A percentile compares a stretch with the other conserved stretches of the same genome.
Evolutionary conservation across 805 yeast genomes (phyloP).

Genomic region (Hyphopichia homilentoma): DNA sequence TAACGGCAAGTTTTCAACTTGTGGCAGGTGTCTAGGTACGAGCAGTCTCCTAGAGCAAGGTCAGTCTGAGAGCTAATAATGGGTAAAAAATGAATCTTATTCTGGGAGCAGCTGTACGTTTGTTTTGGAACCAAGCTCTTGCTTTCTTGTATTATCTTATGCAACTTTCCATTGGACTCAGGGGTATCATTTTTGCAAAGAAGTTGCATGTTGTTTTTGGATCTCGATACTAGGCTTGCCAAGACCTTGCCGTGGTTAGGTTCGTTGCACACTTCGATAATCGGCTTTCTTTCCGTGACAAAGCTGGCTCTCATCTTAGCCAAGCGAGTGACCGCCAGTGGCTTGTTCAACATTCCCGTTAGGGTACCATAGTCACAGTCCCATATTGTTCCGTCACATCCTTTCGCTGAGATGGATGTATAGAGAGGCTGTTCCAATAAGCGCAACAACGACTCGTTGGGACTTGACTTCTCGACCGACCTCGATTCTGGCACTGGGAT

Average conservation of each 20-base stretch:
- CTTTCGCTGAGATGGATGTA: too few species aligned
- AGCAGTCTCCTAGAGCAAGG: conserved; percentile 75
- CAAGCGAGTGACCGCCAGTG: conserved; percentile 38
- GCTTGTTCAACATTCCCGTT: conserved; percentile 22
- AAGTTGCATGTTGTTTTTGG: neutral
- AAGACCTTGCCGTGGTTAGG: conserved; percentile 27
- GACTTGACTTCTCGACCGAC: too few species aligned
- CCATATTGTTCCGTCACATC: too few species aligned
- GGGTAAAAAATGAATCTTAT: conserved; percentile 28
- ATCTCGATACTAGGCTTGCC: conserved; percentile 8
- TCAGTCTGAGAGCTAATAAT: conserved; percentile 56
- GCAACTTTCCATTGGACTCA: neutral
- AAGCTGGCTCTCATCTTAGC: conserved; percentile 35
- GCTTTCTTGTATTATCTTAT: neutral
- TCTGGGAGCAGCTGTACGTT: conserved; percentile 18
- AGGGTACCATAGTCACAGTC: conserved; percentile 4
- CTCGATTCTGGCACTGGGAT: too few species aligned
- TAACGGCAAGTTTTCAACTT: conserved; percentile 77
- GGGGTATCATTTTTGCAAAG: neutral
- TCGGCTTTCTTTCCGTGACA: conserved; percentile 39
- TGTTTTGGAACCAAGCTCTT: conserved; percentile 13
- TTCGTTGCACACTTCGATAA: conserved; percentile 49
- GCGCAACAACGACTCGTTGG: too few species aligned
- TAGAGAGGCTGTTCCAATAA: too few species aligned
- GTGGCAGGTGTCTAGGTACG: conserved; percentile 91